phyloP scores from a whole-genome alignment of 1,284 basidiomycete genomes.

The Leccinum pallidistipes region DNA sequence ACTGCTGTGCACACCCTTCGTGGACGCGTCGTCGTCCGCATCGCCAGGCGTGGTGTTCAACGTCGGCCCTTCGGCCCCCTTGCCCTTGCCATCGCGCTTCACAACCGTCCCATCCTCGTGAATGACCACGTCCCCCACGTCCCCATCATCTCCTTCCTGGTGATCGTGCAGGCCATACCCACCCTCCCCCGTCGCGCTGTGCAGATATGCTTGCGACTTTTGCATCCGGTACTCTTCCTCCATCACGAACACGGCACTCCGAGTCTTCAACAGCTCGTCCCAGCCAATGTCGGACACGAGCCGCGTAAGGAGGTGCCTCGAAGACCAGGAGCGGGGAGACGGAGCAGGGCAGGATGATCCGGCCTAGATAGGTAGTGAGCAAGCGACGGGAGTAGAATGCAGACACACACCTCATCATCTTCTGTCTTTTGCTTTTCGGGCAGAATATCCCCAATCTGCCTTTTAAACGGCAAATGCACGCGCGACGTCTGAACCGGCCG shows the following conservation, averaged over 20 bases:
- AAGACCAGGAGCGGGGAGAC: conserved; percentile 91
- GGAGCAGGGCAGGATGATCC: conserved; percentile 82
- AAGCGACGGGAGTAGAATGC: background rate
- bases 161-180: background rate
- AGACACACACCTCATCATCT: conserved; percentile 75
- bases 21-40: conserved; percentile 77
- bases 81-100: background rate
- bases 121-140: conserved; percentile 38
- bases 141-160: conserved; percentile 12
- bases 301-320: conserved; percentile 88
- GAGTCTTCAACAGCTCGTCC: conserved; percentile 96
- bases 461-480: conserved; percentile 86
- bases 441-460: conserved; percentile 81
- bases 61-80: conserved; percentile 14
- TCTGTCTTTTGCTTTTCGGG: conserved; percentile 72
- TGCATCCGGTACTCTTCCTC: conserved; percentile 97
- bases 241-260: conserved; percentile 98
- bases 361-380: conserved; percentile 47
- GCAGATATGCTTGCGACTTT: conserved; percentile 66
- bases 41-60: conserved; percentile 29
- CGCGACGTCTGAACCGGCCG: conserved; percentile 81
- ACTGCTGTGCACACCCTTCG: conserved; percentile 49
- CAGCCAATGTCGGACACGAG: conserved; percentile 95
- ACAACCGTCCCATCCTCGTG: conserved; percentile 57
- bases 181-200: conserved; percentile 26